Base-by-base conservation (phyloP, 2,329 filamentous ascomycete genomes). In the Rachicladosporium sp. region DNA sequence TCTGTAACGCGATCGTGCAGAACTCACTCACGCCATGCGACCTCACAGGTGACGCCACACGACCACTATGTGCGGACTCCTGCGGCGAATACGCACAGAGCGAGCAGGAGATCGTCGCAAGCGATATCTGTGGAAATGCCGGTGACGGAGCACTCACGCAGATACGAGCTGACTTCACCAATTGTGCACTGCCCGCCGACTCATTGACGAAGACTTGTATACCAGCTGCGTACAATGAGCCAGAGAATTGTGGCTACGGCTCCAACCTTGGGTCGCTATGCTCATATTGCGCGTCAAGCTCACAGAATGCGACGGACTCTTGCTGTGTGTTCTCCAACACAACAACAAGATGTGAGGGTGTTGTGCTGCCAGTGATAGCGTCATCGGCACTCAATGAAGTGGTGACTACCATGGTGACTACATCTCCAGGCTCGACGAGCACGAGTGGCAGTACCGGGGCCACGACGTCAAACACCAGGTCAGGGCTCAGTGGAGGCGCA, bases 1-100 rank as follows among this genome's bases (percentile, higher is more conserved):
- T 98, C 48, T 98, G 91, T 71, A 96, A 93, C 68, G 74, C 84
- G 48, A 82, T 98, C 56, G 76, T 98, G 37, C 91, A 98, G 62
- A 88, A 86, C 57, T 96, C 91, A 4, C 77, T 81, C 52, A 57
- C 64, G 8, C 57, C 71, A 19, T 98, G 91, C 63, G 63, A 66
- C 12, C 65, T 93, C 34, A 73, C 79, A 0, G 60, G 69, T n/a
- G 63, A 70, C 23, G 66, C 79, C 32, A 76, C 83, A 4, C 69
- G 70, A 43, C 87, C 91, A 2, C 68, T 96, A 10, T 98, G 91
- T 61, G 91, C 89, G 34, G 82, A 91, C 46, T 80, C 83, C 47
- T 98, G 91, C 62, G 85, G 86, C 46, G 72, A 88, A 57, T 86
- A 80, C 57, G 89, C 89, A 29, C 78, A 83, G 49, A 94, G 87